A percentile compares a stretch with the other conserved stretches of the same genome.
phyloP scores from a whole-genome alignment of 202 grass and related monocot species.

The Hordeum pubiflorum region DNA sequence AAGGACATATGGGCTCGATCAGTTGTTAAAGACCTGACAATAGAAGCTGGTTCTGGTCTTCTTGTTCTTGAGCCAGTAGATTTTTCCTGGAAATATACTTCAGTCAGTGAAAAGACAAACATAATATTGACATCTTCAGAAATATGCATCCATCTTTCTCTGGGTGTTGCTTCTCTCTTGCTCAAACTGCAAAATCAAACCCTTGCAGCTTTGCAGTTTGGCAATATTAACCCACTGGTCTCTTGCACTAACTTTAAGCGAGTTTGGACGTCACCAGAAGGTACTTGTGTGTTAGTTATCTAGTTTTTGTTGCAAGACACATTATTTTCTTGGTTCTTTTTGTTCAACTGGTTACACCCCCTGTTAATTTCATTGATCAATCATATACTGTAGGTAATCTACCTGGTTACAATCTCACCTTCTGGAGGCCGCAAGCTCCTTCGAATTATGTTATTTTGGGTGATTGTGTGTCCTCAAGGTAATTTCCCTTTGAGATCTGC shows the following conservation, averaged over 20 bases:
- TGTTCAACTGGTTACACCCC: neutral
- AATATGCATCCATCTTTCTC: conserved; percentile 86
- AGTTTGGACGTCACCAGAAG: conserved; percentile 81
- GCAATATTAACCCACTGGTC: conserved; percentile 76
- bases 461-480: conserved; percentile 96
- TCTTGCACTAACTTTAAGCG: conserved; percentile 87
- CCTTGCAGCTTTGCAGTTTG: conserved; percentile 81
- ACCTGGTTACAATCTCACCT: conserved; percentile 87
- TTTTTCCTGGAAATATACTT: conserved; percentile 91
- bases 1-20: conserved; percentile 84
- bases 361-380: conserved; percentile 20
- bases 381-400: conserved; percentile 47
- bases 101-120: conserved; percentile 76
- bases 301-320: neutral
- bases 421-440: conserved; percentile 95
- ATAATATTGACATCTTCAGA: conserved; percentile 67
- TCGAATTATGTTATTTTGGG: conserved; percentile 95
- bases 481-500: neutral
- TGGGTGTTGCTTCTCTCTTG: conserved; percentile 76
- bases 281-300: conserved; percentile 30
- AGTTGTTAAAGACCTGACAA: conserved; percentile 71
- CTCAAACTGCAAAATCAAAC: conserved; percentile 94
- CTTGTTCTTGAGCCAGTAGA: conserved; percentile 85
- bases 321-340: neutral
- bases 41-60: conserved; percentile 91